A percentile compares a stretch with the other conserved stretches of the same genome.
Evolutionary conservation across 2,329 filamentous ascomycete species (phyloP).

Genomic region (Apiospora pterosperma): DNA sequence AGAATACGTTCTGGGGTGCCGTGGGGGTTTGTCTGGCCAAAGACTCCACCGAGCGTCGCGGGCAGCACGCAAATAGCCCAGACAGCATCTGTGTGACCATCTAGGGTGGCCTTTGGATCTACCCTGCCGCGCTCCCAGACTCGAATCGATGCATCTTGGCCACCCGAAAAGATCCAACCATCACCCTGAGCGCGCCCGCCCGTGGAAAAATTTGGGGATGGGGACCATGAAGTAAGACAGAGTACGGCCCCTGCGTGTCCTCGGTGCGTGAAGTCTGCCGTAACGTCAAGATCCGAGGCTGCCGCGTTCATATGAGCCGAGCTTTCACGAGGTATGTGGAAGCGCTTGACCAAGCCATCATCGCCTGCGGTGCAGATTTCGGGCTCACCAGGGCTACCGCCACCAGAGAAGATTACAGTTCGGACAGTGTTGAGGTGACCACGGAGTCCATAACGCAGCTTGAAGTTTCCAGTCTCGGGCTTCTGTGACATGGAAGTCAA

Average conservation of each 20-base stretch:
- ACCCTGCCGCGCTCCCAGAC: slow-evolving; percentile 95
- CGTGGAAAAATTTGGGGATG: slow-evolving; percentile 83
- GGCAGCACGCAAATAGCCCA: slow-evolving; percentile 95
- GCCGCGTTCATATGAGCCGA: slow-evolving; percentile 46
- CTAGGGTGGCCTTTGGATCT: slow-evolving; percentile 90
- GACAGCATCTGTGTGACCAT: slow-evolving; percentile 92
- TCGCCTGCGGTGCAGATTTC: slow-evolving; percentile 96
- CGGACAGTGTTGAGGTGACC: slow-evolving; percentile 93
- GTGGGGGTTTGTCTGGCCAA: slow-evolving; percentile 71
- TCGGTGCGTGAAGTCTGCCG: slow-evolving; percentile 90
- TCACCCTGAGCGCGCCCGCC: slow-evolving; percentile 85
- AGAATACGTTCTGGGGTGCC: slow-evolving; percentile 83
- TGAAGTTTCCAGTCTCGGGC: slow-evolving; percentile 75
- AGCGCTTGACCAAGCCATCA: slow-evolving; percentile 93
- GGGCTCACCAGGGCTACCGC: slow-evolving; percentile 90
- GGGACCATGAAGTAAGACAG: slow-evolving; percentile 80
- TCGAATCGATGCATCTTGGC: slow-evolving; percentile 86
- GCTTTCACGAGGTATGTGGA: slow-evolving; percentile 87
- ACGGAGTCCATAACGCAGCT: slow-evolving; percentile 85
- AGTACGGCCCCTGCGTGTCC: slow-evolving; percentile 91
- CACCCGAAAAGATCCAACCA: slow-evolving; percentile 97
- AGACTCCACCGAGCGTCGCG: slow-evolving; percentile 73
- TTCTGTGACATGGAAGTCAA: slow-evolving; percentile 50
- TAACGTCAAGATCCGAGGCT: slow-evolving; percentile 81
- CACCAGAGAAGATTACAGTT: slow-evolving; percentile 93